Evolutionary conservation across 345 rosid genomes (phyloP), one percentile per base, ranked within the genome.

Genomic region (Rhodamnia argentea): DNA sequence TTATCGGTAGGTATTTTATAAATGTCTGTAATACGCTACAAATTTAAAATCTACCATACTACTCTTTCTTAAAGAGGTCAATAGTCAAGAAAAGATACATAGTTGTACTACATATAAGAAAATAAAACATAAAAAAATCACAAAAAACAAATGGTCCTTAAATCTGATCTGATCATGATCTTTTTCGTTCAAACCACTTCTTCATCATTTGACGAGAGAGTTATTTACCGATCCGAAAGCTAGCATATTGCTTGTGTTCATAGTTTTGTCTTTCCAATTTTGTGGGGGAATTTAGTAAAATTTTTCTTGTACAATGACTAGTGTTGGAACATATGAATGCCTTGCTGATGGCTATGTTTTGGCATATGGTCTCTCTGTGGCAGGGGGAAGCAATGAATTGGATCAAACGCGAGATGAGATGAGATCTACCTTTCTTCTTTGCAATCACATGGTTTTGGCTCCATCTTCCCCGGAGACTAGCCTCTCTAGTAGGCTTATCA

Each of bases 381-480:
- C 88, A 87, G 89, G 86, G 53, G 26, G 82, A 85, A 92, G 91
- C 89, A 84, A 96, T 97, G 98, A 96, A 96, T 86, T 96, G 97
- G 98, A 87, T 96, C 89, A 99, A 94, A 87, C 40, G 40, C 3
- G 40, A 37, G 40, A 37, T 37, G 40, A 37, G 40, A 37, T 37
- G 40, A 37, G 40, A 37, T 37, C 40, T 37, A 37, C 32, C 7
- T 58, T 58, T 14, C 26, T 58, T 58, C 64, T 24, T 58, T n/a
- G 26, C 14, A 58, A 58, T 26, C 15, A 26, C 14, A 58, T 26
- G 64, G 26, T 58, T 58, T 58, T 58, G 64, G 64, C 7, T 58
- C 64, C 29, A 58, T 26, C 29, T 26, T 91, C 91, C 82, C 85
- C 57, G 0, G 88, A 50, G 75, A 93, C 87, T 55, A 94, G 27